Conservation (phyloP, 192 early-diverging fungal genomes). For the Coemansia sp. region DNA sequence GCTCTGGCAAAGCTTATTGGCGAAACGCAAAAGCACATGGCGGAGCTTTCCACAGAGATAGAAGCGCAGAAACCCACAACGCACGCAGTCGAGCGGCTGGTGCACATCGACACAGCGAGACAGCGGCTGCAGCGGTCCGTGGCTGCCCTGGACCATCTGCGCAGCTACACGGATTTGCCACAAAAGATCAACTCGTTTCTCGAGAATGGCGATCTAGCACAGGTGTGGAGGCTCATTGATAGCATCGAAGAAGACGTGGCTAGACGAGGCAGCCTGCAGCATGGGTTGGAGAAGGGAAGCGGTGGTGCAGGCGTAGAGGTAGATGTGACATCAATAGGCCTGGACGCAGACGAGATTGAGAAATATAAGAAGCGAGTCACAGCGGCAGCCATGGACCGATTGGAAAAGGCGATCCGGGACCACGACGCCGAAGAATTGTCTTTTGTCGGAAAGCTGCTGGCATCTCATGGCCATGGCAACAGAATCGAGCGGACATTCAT, state of each 20-base stretch:
- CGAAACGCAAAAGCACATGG: conserved; percentile 25
- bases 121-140: conserved; percentile 24
- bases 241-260: not conserved
- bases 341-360: conserved; percentile 4
- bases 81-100: conserved; percentile 22
- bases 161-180: conserved; percentile 39
- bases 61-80: conserved; percentile 21
- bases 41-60: conserved; percentile 13
- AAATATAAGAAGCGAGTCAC: conserved; percentile 12
- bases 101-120: conserved; percentile 23
- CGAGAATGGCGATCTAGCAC: conserved; percentile 23
- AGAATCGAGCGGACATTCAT: conserved; percentile 15
- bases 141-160: conserved; percentile 28
- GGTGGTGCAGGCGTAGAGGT: not conserved
- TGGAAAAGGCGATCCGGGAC: conserved; percentile 10
- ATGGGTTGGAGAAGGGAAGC: not conserved
- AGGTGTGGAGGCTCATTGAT: conserved; percentile 38
- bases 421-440: conserved; percentile 16
- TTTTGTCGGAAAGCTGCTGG: conserved; percentile 13
- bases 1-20: conserved; percentile 28
- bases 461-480: conserved; percentile 15
- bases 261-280: no score
- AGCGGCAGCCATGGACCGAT: conserved; percentile 3
- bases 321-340: not conserved
- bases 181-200: conserved; percentile 30